These are phyloP conservation scores for Rutstroemia sp. DNA, from an alignment of 2,329 filamentous ascomycete genomes.

Conservation along the genomic window DNA sequence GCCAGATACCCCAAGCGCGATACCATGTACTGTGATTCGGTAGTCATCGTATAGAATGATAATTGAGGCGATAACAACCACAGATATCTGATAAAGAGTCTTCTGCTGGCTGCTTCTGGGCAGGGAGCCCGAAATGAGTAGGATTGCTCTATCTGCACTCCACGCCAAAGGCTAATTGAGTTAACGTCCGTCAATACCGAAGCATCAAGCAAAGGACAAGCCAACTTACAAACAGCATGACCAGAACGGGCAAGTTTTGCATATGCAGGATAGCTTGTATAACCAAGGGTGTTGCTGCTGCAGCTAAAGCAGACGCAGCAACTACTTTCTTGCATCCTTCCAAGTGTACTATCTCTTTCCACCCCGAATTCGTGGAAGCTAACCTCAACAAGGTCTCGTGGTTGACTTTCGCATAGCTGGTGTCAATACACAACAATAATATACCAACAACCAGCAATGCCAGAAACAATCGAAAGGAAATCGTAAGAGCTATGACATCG, in stretches of 20 bases:
- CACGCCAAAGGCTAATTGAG: not conserved
- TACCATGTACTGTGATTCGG: conserved; percentile 22
- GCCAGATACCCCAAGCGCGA: conserved; percentile 16
- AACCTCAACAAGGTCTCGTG: not conserved
- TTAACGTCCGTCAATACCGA: not conserved
- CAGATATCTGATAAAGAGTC: conserved; percentile 13
- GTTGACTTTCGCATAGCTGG: not conserved
- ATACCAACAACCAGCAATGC: not conserved
- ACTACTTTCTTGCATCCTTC: conserved; percentile 13
- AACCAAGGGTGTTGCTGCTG: conserved; percentile 19
- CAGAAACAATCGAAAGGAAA: not conserved
- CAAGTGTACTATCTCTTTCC: not conserved
- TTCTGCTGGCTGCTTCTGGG: not conserved
- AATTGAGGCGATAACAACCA: conserved; percentile 11
- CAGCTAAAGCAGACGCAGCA: conserved; percentile 15
- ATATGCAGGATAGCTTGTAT: conserved; percentile 22
- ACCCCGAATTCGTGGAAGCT: not conserved
- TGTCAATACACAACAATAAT: not conserved
- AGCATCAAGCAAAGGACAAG: not conserved
- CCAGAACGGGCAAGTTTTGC: conserved; percentile 20
- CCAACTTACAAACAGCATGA: conserved; percentile 24
- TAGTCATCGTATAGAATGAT: conserved; percentile 22
- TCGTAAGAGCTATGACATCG: not conserved
- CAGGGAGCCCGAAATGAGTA: not conserved
- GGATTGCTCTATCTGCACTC: not conserved